Base-by-base conservation (phyloP, 148 eudicot genomes). In the Dysphania ambrosioides region DNA sequence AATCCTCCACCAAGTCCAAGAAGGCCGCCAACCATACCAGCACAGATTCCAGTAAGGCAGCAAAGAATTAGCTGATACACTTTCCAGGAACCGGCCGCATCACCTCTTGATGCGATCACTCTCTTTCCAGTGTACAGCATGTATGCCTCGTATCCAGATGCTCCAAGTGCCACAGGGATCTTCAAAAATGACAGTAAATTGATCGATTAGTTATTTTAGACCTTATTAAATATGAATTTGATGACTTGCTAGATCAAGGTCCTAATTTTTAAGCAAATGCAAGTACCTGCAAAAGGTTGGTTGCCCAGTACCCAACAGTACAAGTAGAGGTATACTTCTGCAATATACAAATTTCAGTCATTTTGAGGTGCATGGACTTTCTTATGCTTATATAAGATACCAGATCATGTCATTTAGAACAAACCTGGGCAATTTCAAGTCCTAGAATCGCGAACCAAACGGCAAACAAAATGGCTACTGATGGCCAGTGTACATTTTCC, bases 1-100 rank as follows among this genome's bases (percentile, higher is more conserved):
- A 86, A 80, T 56, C 92, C 96, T 44, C 96, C 96, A 8, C 96
- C 96, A 27, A 90, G 87, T 59, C 96, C 96, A 56, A 90, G 87
- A 38, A 88, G 73, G n/a, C 96, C 95, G 27, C 96, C 96, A 8
- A 90, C 84, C 34, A 87, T 64, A 31, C 95, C 96, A 74, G 90
- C 92, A 26, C 72, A 40, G 72, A 90, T 51, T 30, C 89, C 96
- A 44, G 77, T 74, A 5, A 64, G 56, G 63, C 88, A 83, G 80
- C 85, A 85, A 13, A 86, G 71, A 62, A 82, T 23, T 16, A 90
- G 77, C 67, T 77, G 81, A 63, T 77, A 78, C 2, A 76, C 57
- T 75, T 66, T 80, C 82, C 85, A 83, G 60, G 61, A 32, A 2
- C 74, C 80, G 40, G 60, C 75, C 35, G 57, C 71, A 1, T 67